Conservation (phyloP, 2,329 filamentous ascomycete species). For the Aspergillus unguis region DNA sequence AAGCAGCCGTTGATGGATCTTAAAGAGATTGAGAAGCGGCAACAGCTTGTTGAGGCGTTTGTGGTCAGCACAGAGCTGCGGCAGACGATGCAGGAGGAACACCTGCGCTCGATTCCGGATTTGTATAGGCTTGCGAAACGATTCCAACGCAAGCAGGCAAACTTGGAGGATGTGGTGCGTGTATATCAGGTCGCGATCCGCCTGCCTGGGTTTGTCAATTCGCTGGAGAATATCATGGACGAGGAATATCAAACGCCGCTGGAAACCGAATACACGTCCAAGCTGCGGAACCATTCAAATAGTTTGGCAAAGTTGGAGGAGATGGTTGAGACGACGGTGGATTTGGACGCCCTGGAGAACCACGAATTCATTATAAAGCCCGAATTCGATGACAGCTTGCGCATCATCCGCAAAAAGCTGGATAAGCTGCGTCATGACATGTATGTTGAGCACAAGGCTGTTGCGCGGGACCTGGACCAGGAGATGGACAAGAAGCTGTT, state of each 20-base stretch:
- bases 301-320: slow-evolving; percentile 84
- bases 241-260: slow-evolving; percentile 85
- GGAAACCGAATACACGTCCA: slow-evolving; percentile 80
- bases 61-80: slow-evolving; percentile 87
- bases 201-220: slow-evolving; percentile 82
- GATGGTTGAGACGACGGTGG: slow-evolving; percentile 98
- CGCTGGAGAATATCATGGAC: slow-evolving; percentile 91
- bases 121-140: slow-evolving; percentile 90
- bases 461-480: slow-evolving; percentile 77
- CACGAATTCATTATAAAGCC: slow-evolving; percentile 99
- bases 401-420: slow-evolving; percentile 84
- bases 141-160: slow-evolving; percentile 88
- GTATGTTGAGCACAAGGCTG: slow-evolving; percentile 72
- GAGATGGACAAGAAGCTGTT: slow-evolving; percentile 99
- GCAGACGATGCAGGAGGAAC: slow-evolving; percentile 95
- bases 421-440: slow-evolving; percentile 81
- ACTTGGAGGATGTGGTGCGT: slow-evolving; percentile 89
- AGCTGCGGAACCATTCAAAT: slow-evolving; percentile 71
- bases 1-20: slow-evolving; percentile 96
- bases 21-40: slow-evolving; percentile 81
- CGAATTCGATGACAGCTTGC: slow-evolving; percentile 87
- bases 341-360: slow-evolving; percentile 89
- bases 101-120: slow-evolving; percentile 88
- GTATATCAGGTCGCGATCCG: slow-evolving; percentile 94
- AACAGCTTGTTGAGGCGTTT: slow-evolving; percentile 93